These are phyloP conservation scores for Hypoxylon crocopeplum DNA, from an alignment of 495 filamentous ascomycete species.

Conservation along the genomic window DNA sequence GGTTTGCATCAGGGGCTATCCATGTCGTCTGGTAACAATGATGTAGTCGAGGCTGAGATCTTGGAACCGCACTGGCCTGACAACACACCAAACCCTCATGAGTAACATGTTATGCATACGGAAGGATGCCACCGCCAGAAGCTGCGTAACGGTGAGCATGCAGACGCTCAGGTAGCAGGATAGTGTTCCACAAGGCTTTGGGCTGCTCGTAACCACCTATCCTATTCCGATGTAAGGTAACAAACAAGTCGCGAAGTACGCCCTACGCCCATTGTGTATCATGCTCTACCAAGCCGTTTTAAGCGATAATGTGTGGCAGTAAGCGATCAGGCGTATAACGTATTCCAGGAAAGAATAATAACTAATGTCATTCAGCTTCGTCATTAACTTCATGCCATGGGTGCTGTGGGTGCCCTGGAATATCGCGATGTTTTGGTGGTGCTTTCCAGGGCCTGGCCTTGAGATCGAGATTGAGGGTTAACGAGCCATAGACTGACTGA, in stretches of 20 bases:
- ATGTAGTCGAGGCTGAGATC: conserved; percentile 38
- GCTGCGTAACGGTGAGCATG: conserved; percentile 20
- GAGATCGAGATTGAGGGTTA: conserved; percentile 29
- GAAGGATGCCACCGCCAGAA: conserved; percentile 22
- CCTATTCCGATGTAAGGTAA: conserved; percentile 21
- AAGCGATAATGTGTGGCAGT: conserved; percentile 4
- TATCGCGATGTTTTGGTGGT: conserved; percentile 4
- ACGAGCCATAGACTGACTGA: background rate
- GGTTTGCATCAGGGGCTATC: conserved; percentile 21
- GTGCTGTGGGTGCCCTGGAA: background rate
- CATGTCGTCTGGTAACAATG: conserved; percentile 34
- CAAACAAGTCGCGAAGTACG: conserved; percentile 14
- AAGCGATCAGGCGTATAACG: too few species aligned
- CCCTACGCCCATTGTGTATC: background rate
- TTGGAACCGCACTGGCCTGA: conserved; percentile 24
- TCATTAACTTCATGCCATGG: background rate
- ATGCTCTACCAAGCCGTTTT: conserved; percentile 12
- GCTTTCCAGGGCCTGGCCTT: conserved; percentile 5
- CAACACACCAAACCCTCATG: conserved; percentile 37
- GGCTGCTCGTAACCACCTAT: background rate
- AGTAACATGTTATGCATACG: conserved; percentile 25
- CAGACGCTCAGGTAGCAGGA: background rate
- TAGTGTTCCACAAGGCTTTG: conserved; percentile 15
- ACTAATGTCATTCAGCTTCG: too few species aligned
- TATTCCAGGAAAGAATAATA: too few species aligned